Evolutionary conservation across 108 stramenopile genomes (phyloP).

Genomic region (Skeletonema menzelii): DNA sequence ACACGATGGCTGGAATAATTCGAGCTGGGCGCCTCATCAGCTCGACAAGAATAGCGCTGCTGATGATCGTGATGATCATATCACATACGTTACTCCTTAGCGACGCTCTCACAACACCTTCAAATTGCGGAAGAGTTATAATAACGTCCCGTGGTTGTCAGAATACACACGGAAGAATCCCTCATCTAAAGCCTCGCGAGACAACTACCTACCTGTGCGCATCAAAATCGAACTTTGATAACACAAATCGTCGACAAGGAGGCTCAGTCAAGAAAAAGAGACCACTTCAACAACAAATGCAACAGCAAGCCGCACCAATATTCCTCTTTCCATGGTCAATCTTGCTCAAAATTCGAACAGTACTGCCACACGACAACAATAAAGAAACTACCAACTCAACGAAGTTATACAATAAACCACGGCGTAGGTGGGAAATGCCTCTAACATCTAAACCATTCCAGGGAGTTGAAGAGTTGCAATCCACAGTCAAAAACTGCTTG

Average conservation of each 20-base stretch:
- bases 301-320: not conserved
- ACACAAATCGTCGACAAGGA: not conserved
- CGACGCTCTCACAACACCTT: not conserved
- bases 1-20: no score
- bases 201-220: no score
- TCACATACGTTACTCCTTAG: not conserved
- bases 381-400: not conserved
- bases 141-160: no score
- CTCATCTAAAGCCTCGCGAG: no score
- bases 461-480: slow-evolving; percentile 4
- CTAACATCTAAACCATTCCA: slow-evolving; percentile 23
- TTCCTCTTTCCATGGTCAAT: not conserved
- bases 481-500: slow-evolving; percentile 4
- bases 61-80: not conserved
- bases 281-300: not conserved
- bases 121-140: no score
- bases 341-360: not conserved
- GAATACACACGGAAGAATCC: no score
- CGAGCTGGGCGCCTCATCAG: not conserved
- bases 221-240: not conserved
- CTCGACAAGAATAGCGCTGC: not conserved
- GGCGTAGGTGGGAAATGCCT: slow-evolving; percentile 15
- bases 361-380: not conserved
- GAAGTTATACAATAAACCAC: no score
- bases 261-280: not conserved